These are phyloP conservation scores for Yamadazyma spencermartinsiae DNA, from an alignment of 1,139 yeast genomes.

Conservation along the genomic window DNA sequence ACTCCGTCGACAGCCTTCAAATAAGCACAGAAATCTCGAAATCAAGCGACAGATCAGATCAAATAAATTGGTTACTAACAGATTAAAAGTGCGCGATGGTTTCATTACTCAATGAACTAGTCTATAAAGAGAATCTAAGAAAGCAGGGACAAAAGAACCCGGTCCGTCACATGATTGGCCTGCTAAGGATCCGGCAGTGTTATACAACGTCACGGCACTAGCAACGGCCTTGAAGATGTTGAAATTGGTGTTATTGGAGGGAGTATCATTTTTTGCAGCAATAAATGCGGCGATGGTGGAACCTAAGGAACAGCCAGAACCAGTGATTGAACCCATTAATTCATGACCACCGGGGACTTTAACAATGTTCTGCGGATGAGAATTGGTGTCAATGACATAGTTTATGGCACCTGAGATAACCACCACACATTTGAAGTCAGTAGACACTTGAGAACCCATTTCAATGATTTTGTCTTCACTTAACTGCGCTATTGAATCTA, in stretches of 20 bases:
- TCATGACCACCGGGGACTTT: constrained; percentile 59
- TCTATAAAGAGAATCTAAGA: constrained; percentile 45
- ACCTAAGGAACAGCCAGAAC: constrained; percentile 86
- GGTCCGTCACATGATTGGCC: constrained; percentile 40
- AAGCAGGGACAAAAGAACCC: constrained; percentile 49
- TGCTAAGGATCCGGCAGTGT: constrained; percentile 64
- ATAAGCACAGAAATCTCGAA: too few relatives aligned
- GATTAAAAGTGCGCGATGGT: too few relatives aligned
- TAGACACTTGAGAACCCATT: constrained; percentile 56
- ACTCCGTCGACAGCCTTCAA: too few relatives aligned
- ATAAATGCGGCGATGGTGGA: constrained; percentile 65
- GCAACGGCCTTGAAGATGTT: constrained; percentile 50
- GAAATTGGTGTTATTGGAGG: constrained; percentile 7
- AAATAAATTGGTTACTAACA: too few relatives aligned
- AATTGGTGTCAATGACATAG: constrained; percentile 22
- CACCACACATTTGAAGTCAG: constrained; percentile 58
- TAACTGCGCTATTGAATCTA: constrained; percentile 53
- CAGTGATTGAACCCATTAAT: constrained; percentile 77
- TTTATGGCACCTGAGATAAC: constrained; percentile 59
- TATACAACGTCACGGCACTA: constrained; percentile 63
- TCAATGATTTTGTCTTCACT: constrained; percentile 27
- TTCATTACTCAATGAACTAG: too few relatives aligned
- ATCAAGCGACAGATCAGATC: too few relatives aligned
- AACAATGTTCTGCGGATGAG: constrained; percentile 14
- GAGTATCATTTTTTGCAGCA: constrained; percentile 41